Base-by-base conservation (phyloP, 2,329 filamentous ascomycete genomes). In the Phyllosticta ampelicida region DNA sequence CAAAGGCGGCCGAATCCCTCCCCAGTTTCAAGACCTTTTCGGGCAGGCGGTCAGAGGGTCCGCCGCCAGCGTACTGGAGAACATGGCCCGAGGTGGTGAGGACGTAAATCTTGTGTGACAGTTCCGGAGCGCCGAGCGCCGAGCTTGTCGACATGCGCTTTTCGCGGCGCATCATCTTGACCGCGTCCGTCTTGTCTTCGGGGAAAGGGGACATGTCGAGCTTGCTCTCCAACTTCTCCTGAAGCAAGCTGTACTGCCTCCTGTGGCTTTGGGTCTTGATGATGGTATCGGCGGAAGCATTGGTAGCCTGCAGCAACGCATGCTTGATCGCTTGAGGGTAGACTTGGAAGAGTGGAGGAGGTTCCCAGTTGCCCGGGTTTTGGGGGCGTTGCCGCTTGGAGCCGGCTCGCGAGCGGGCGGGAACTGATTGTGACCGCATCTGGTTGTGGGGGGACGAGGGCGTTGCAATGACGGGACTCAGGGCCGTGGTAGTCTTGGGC, bases 241-340 rank as follows among this genome's bases (percentile, higher is more conserved):
- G 68, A 13, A 73, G 59, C 28, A 74, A 61, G 63, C 73, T 77
- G 56, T 72, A 74, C 61, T 78, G 80, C 60, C 77, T 75, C 55
- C 79, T 78, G 62, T 83, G 81, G 53, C 71, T 73, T 62, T 78
- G 62, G 81, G 73, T 60, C 36, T 86, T 82, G 54, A 90, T 69
- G 52, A 94, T 81, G 0, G 80, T 73, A 61, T 95, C 90, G 1
- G 86, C 80, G 1, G 86, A 82, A 10, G 86, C 73, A 1, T 80
- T 81, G 44, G 86, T 86, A 16, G 86, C 80, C 23, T 85, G 80
- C 2, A 95, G 76, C 16, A 80, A 83, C 10, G 83, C 84, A 69
- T 94, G 83, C 66, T 87, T 90, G 63, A 89, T 80, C 2, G 89
- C 84, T 71, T 95, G 90, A 0, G 89, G 86, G 68, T 90, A 95